Evolutionary conservation across 768 basidiomycete species (phyloP), one percentile per base, ranked within the genome.

Genomic region (Serendipita sp.): DNA sequence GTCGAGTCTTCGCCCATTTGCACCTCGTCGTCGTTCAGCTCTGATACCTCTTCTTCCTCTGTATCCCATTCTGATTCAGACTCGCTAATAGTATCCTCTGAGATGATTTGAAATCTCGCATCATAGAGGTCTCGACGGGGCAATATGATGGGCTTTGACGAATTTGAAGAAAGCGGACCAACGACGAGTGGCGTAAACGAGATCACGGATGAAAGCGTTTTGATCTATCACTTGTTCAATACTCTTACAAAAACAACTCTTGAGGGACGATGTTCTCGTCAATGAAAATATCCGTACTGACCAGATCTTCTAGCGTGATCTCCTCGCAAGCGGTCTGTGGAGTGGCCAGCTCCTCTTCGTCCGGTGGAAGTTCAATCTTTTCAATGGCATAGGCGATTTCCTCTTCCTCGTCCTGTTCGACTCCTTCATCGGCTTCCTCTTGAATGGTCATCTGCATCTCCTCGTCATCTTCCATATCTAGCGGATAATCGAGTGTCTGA

Each of bases 101-200:
- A 80, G 47, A 92, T 88, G 32, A 96, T 76, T 72, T 98, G 94
- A 73, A 95, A 96, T n/a, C 93, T 83, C 0, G 89, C 94, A 74
- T 99, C 95, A 70, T 91, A 97, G 3, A 98, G 78, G 74, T 98
- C 95, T 65, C 95, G 80, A 13, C 92, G 84, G 2, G 83, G 75
- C 32, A 98, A 76, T 0, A 71, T 69, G 0, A 76, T 51, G n/a
- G 63, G 18, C n/a, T 72, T 8, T 18, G 41, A 7, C 0, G 64
- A 3, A 0, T 60, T 44, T 0, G 71, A 73, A 23, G 74, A 74
- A 0, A 74, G 68, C 3, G 81, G 74, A 1, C 83, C 80, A 3
- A 88, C 73, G 2, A 73, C 70, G 13, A 93, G 68, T 2, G 88
- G 85, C 0, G 94, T 91, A 72, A 86, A 93, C 0, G 91, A 91